Evolutionary conservation across 2,329 filamentous ascomycete species (phyloP).

Genomic region (Epichloe baconii): DNA sequence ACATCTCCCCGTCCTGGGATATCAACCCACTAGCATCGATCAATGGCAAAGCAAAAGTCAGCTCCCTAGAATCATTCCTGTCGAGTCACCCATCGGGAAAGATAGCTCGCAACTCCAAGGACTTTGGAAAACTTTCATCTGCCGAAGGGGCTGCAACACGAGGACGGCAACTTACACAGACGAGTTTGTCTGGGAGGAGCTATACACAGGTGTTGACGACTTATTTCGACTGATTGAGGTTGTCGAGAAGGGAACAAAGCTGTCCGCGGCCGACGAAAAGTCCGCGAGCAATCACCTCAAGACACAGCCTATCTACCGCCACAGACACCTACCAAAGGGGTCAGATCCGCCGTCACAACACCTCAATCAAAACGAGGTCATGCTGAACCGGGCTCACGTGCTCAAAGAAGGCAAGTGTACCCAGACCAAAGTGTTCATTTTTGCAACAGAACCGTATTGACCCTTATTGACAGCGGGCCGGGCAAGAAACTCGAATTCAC

Average conservation of each 20-base stretch:
- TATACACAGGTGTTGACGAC: constrained; percentile 55
- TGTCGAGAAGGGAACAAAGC: constrained; percentile 59
- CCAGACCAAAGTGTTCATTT: not conserved
- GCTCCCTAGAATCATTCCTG: constrained; percentile 59
- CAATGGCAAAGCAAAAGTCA: constrained; percentile 72
- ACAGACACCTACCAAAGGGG: constrained; percentile 25
- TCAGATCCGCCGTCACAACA: constrained; percentile 15
- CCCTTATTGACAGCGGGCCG: constrained; percentile 30
- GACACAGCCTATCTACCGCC: constrained; percentile 21
- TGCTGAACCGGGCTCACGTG: constrained; percentile 19
- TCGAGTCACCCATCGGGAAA: constrained; percentile 60
- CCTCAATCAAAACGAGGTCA: constrained; percentile 19
- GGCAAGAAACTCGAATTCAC: constrained; percentile 83
- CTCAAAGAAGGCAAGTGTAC: constrained; percentile 16
- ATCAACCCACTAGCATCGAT: constrained; percentile 78
- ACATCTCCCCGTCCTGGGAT: constrained; percentile 79
- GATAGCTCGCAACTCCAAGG: constrained; percentile 57
- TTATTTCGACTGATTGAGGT: constrained; percentile 52
- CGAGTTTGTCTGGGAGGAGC: constrained; percentile 82
- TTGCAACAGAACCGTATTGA: constrained; percentile 21
- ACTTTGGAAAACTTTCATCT: constrained; percentile 77
- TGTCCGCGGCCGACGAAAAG: constrained; percentile 28
- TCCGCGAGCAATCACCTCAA: constrained; percentile 18
- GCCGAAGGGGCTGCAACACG: constrained; percentile 78
- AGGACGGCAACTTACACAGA: constrained; percentile 83